Evolutionary conservation across 768 basidiomycete genomes (phyloP), one percentile per base, ranked within the genome.

Genomic region (Tylopilus subfusipes): DNA sequence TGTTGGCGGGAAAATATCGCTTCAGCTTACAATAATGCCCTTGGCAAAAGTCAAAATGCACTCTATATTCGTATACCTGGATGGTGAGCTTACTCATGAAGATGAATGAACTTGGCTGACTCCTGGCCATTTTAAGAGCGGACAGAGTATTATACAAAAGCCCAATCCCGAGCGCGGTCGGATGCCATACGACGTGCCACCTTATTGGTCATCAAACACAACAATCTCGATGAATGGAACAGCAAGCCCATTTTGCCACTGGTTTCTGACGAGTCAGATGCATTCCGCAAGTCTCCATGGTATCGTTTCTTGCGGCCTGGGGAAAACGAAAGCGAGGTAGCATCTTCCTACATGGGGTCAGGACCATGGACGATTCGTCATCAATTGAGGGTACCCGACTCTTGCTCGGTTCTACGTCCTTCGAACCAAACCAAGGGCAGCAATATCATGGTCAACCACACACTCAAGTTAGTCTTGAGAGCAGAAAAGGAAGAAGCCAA

Each of bases 301-400:
- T 72, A 78, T 38, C 69, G 72, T 9, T 65, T 88, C 21, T 64
- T 82, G 21, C 67, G 71, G 5, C 74, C 78, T 3, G 78, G 78
- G 24, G 75, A 78, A 42, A 79, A 84, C 60, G 63, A 79, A 27
- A 81, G 80, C 0, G 83, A 86, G 49, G 67, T 79, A 46, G 82
- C 79, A 27, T 82, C 86, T 21, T 76, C 65, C 42, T 72, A 82
- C 56, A 85, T 85, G 84, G 88, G 87, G 27, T 82, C 83, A 3
- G 95, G 96, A 0, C 95, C 96, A 13, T 98, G 95, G 95, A 77
- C 78, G 10, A 80, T 98, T 55, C 82, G 84, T 53, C 79, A 82
- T 50, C 75, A 82, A 29, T 66, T 98, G 42, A 77, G 78, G 42
- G 75, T 98, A 2, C 94, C 95, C 0, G 71, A 70, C 16, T 79